Conservation (phyloP, 2,329 filamentous ascomycete genomes). For the Colletotrichum kahawae region DNA sequence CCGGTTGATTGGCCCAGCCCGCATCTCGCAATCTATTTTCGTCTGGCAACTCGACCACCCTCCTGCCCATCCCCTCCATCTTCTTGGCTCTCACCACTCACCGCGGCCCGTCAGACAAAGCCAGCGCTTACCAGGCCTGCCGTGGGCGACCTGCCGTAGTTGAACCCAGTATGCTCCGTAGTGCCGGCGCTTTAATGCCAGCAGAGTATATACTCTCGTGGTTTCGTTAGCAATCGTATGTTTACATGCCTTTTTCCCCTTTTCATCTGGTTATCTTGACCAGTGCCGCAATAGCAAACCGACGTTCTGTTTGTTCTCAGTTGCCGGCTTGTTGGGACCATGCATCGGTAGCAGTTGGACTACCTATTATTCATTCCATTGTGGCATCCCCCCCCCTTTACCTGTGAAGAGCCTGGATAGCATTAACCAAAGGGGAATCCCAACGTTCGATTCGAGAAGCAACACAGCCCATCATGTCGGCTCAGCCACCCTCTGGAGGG, state of each 20-base stretch:
- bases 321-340: constrained; percentile 1
- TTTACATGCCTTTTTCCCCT: neutral
- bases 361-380: constrained; percentile 14
- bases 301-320: neutral
- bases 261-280: neutral
- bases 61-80: constrained; percentile 14
- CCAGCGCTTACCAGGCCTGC: constrained; percentile 22
- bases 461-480: constrained; percentile 38
- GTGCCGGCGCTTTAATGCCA: neutral
- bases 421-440: neutral
- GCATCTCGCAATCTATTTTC: constrained; percentile 20
- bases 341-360: constrained; percentile 16
- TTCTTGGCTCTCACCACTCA: constrained; percentile 16
- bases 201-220: constrained; percentile 22
- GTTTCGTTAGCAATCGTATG: neutral
- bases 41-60: constrained; percentile 4
- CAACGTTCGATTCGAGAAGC: neutral
- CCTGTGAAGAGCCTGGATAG: neutral
- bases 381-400: neutral
- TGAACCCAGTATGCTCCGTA: neutral
- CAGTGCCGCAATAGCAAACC: neutral
- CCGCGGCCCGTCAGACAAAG: neutral
- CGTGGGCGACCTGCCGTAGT: neutral
- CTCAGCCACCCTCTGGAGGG: constrained; percentile 44
- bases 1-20: constrained; percentile 30